Conservation (phyloP, 2,329 filamentous ascomycete genomes). For the Colletotrichum brevisporum region DNA sequence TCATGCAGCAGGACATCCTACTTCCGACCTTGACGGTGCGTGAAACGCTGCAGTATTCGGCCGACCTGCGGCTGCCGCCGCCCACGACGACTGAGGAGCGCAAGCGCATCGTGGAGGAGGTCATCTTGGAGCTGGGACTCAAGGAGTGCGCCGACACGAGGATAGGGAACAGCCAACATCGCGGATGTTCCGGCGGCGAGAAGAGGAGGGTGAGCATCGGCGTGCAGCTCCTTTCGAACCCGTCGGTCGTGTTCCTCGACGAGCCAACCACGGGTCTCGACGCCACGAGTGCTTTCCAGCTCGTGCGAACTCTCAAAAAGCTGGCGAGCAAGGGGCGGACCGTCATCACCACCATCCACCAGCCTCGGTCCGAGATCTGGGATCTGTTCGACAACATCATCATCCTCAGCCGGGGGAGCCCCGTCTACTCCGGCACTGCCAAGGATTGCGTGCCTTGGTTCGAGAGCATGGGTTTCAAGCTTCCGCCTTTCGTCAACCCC, state of each 20-base stretch:
- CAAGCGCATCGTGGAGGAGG: slow-evolving; percentile 77
- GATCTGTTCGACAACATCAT: slow-evolving; percentile 80
- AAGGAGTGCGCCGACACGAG: slow-evolving; percentile 84
- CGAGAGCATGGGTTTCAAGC: slow-evolving; percentile 67
- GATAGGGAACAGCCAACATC: slow-evolving; percentile 79
- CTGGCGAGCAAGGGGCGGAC: slow-evolving; percentile 79
- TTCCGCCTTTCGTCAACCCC: slow-evolving; percentile 82
- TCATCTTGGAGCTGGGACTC: slow-evolving; percentile 81
- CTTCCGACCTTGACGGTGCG: slow-evolving; percentile 81
- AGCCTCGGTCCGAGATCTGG: slow-evolving; percentile 86
- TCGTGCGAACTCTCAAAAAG: slow-evolving; percentile 78
- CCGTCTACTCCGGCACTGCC: slow-evolving; percentile 76
- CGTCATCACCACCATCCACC: slow-evolving; percentile 81
- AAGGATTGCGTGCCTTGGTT: slow-evolving; percentile 76
- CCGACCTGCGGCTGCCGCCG: slow-evolving; percentile 77
- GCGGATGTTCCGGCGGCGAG: slow-evolving; percentile 84
- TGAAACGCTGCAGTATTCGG: slow-evolving; percentile 81
- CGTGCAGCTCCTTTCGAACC: slow-evolving; percentile 84
- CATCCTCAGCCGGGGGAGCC: slow-evolving; percentile 75
- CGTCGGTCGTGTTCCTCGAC: slow-evolving; percentile 82
- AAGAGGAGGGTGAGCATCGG: slow-evolving; percentile 83
- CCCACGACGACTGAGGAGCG: slow-evolving; percentile 72
- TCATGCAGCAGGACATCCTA: slow-evolving; percentile 83
- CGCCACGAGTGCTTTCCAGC: slow-evolving; percentile 81
- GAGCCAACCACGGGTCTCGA: slow-evolving; percentile 85